Evolutionary conservation across 2,329 filamentous ascomycete species (phyloP).

Genomic region (Ophiocordyceps sinensis): DNA sequence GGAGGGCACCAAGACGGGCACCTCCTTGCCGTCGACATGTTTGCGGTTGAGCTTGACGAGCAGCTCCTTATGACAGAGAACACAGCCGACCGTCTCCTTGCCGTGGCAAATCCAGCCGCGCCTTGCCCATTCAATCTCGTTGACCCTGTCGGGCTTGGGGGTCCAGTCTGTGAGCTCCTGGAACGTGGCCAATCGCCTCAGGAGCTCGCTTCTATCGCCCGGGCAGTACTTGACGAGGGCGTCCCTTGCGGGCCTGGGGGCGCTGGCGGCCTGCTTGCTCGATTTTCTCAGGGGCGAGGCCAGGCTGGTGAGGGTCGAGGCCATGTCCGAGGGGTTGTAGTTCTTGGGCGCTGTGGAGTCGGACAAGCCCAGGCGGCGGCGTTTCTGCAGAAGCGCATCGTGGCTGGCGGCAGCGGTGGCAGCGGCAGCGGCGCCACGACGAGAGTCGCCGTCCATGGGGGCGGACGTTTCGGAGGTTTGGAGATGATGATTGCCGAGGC

Average conservation of each 20-base stretch:
- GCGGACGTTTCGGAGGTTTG: constrained; percentile 2
- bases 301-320: constrained; percentile 7
- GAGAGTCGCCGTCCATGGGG: constrained; percentile 9
- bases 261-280: not conserved
- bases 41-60: constrained; percentile 62
- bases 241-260: constrained; percentile 9
- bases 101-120: constrained; percentile 79
- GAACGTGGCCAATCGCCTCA: constrained; percentile 72
- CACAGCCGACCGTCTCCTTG: constrained; percentile 72
- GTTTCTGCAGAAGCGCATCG: constrained; percentile 33
- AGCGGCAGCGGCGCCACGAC: constrained; percentile 3
- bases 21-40: constrained; percentile 39
- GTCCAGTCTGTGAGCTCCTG: constrained; percentile 86
- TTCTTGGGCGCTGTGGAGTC: constrained; percentile 21
- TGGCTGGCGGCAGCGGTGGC: constrained; percentile 10
- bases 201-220: constrained; percentile 68
- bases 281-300: constrained; percentile 1
- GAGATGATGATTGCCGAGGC: constrained; percentile 34
- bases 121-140: constrained; percentile 90
- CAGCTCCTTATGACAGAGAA: constrained; percentile 71
- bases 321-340: constrained; percentile 6
- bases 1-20: constrained; percentile 37
- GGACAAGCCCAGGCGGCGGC: constrained; percentile 33
- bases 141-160: constrained; percentile 75
- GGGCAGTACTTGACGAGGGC: constrained; percentile 60